These are phyloP conservation scores for Coemansia erecta DNA, from an alignment of 192 early-diverging fungal genomes.

Conservation along the genomic window DNA sequence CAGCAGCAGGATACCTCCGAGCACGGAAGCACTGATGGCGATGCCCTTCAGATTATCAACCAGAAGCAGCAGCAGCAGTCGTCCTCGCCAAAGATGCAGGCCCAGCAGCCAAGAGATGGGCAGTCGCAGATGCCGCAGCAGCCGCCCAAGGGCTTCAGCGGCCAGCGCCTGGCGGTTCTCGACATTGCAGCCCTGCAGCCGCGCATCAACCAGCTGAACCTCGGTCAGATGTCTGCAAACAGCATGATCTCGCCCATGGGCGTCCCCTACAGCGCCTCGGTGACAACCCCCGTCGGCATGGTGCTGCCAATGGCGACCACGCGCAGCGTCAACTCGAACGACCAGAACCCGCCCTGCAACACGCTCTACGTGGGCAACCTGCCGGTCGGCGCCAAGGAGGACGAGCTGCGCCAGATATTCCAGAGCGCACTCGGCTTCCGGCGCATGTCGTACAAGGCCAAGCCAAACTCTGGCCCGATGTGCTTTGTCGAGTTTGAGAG, in stretches of 20 bases:
- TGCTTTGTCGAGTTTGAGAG: constrained; percentile 99
- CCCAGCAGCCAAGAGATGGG: background rate
- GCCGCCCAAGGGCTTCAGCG: constrained; percentile 31
- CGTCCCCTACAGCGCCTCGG: constrained; percentile 36
- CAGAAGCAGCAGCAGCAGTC: constrained; percentile 29
- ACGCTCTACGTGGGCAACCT: constrained; percentile 98
- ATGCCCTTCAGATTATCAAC: constrained; percentile 51
- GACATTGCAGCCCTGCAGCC: constrained; percentile 47
- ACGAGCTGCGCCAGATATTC: constrained; percentile 86
- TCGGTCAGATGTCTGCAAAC: constrained; percentile 39
- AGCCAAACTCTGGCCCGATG: constrained; percentile 90
- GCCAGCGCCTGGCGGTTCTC: constrained; percentile 44
- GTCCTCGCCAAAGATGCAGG: constrained; percentile 14
- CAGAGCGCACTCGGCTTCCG: constrained; percentile 81
- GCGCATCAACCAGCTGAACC: constrained; percentile 40
- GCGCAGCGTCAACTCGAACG: constrained; percentile 61
- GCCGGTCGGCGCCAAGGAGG: constrained; percentile 82
- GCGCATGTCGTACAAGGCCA: constrained; percentile 81
- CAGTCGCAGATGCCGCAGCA: constrained; percentile 17
- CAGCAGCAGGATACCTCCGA: constrained; percentile 37
- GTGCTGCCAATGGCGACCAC: constrained; percentile 52
- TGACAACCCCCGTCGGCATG: constrained; percentile 38
- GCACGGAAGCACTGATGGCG: constrained; percentile 43
- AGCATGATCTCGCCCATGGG: constrained; percentile 44
- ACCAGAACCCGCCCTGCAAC: constrained; percentile 99